Conservation (phyloP, 345 rosid species). For the Pistacia integerrima region DNA sequence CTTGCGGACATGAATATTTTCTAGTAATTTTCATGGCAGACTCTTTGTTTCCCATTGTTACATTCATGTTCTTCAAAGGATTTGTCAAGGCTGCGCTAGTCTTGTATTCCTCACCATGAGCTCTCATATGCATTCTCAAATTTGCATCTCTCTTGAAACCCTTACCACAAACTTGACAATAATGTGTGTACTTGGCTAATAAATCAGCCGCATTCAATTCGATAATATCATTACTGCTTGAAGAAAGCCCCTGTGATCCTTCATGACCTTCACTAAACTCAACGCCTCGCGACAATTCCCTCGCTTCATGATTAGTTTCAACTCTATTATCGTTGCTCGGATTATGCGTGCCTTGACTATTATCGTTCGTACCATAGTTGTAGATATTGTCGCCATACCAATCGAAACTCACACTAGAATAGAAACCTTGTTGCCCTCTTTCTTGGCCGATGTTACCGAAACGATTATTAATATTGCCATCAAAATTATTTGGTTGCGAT, state of each 20-base stretch:
- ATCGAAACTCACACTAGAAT: slow-evolving; percentile 23
- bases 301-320: neutral
- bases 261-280: slow-evolving; percentile 18
- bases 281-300: neutral
- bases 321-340: slow-evolving; percentile 13
- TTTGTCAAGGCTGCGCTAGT: slow-evolving; percentile 65
- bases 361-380: neutral
- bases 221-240: slow-evolving; percentile 40
- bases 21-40: slow-evolving; percentile 22
- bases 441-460: slow-evolving; percentile 22
- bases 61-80: slow-evolving; percentile 43
- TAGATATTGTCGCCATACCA: slow-evolving; percentile 34
- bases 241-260: slow-evolving; percentile 12
- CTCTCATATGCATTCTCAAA: slow-evolving; percentile 96
- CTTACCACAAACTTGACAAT: slow-evolving; percentile 80
- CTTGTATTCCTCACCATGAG: slow-evolving; percentile 89
- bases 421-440: slow-evolving; percentile 29
- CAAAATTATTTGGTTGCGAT: slow-evolving; percentile 15
- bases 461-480: neutral
- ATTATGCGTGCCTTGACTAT: neutral
- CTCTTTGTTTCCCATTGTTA: slow-evolving; percentile 6
- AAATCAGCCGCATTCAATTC: slow-evolving; percentile 66
- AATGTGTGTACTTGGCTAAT: slow-evolving; percentile 84
- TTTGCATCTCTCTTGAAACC: slow-evolving; percentile 94
- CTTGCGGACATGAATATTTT: slow-evolving; percentile 83